Percentiles rank a stretch among this genome's conserved stretches.
Evolutionary conservation across 2,329 filamentous ascomycete species (phyloP).

Genomic region (Mycogone perniciosa): DNA sequence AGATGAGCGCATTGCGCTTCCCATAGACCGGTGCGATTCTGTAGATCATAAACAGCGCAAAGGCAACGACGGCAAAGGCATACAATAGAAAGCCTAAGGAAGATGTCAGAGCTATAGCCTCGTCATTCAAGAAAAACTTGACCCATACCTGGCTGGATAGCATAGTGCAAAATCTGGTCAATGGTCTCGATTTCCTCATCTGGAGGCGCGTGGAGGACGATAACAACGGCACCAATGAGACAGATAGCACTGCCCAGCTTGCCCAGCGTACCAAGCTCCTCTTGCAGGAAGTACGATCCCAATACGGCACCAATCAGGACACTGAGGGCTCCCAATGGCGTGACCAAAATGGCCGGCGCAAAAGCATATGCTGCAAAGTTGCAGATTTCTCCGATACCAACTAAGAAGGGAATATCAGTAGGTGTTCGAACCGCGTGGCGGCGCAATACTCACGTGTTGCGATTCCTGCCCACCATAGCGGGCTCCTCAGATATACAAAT

Average conservation of each 20-base stretch:
- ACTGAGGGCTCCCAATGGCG: conserved; percentile 85
- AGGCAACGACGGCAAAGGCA: conserved; percentile 69
- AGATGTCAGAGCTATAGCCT: conserved; percentile 8
- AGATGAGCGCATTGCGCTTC: conserved; percentile 92
- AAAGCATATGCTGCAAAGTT: conserved; percentile 99
- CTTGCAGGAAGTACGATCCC: conserved; percentile 88
- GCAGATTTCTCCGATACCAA: conserved; percentile 87
- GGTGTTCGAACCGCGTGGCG: not conserved
- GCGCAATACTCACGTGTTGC: conserved; percentile 60
- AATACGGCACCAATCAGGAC: conserved; percentile 93
- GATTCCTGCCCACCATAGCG: conserved; percentile 97
- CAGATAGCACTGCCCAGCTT: conserved; percentile 95
- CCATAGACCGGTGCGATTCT: conserved; percentile 82
- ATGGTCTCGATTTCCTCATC: conserved; percentile 88
- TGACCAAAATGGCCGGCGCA: conserved; percentile 96
- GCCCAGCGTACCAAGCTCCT: conserved; percentile 82
- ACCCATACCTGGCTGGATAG: conserved; percentile 73
- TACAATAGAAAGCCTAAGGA: conserved; percentile 79
- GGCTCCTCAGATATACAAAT: conserved; percentile 86
- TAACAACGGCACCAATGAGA: conserved; percentile 91
- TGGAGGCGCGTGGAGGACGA: conserved; percentile 92
- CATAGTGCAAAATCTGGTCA: conserved; percentile 85
- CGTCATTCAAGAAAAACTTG: conserved; percentile 18
- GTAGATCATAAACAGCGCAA: conserved; percentile 94
- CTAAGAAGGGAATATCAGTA: conserved; percentile 39